These are phyloP conservation scores for Mucor saturninus DNA, from an alignment of 371 early-diverging fungal species.

Conservation along the genomic window DNA sequence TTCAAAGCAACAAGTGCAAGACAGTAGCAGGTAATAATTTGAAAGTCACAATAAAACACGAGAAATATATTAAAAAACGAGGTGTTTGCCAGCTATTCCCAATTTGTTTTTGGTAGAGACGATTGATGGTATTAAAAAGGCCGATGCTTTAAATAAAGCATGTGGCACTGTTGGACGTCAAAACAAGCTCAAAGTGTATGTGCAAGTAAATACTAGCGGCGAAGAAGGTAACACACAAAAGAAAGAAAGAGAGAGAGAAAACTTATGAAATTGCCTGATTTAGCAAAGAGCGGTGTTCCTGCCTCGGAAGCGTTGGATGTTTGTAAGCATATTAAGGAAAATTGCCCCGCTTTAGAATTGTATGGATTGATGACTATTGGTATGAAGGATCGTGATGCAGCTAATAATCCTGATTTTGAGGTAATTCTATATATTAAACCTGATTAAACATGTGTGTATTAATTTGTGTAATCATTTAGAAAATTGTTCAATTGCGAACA, in stretches of 20 bases:
- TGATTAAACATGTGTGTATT: neutral
- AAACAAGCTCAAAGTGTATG: slow-evolving; percentile 75
- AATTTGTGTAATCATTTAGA: slow-evolving; percentile 8
- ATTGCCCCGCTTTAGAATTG: slow-evolving; percentile 73
- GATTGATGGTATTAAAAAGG: slow-evolving; percentile 83
- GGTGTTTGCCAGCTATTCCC: slow-evolving; percentile 64
- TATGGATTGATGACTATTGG: slow-evolving; percentile 97
- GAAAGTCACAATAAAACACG: neutral
- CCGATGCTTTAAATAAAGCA: slow-evolving; percentile 79
- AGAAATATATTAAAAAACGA: neutral
- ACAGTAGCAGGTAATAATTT: slow-evolving; percentile 61
- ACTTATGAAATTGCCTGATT: slow-evolving; percentile 6
- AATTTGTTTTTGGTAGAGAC: slow-evolving; percentile 93
- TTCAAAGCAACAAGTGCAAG: slow-evolving; percentile 97
- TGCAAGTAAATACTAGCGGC: slow-evolving; percentile 94
- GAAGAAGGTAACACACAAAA: slow-evolving; percentile 69
- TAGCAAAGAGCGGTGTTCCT: slow-evolving; percentile 83
- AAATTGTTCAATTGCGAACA: slow-evolving; percentile 10
- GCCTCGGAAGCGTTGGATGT: slow-evolving; percentile 52
- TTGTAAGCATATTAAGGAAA: slow-evolving; percentile 66
- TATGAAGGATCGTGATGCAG: slow-evolving; percentile 58
- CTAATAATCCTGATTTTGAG: slow-evolving; percentile 86
- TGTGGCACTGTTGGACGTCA: slow-evolving; percentile 52
- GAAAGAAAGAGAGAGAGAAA: neutral
- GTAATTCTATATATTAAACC: slow-evolving; percentile 34